A percentile compares a stretch with the other conserved stretches of the same genome.
These are phyloP conservation scores for Pseudogymnoascus sp. DNA, from an alignment of 2,329 filamentous ascomycete species.

Conservation along the genomic window DNA sequence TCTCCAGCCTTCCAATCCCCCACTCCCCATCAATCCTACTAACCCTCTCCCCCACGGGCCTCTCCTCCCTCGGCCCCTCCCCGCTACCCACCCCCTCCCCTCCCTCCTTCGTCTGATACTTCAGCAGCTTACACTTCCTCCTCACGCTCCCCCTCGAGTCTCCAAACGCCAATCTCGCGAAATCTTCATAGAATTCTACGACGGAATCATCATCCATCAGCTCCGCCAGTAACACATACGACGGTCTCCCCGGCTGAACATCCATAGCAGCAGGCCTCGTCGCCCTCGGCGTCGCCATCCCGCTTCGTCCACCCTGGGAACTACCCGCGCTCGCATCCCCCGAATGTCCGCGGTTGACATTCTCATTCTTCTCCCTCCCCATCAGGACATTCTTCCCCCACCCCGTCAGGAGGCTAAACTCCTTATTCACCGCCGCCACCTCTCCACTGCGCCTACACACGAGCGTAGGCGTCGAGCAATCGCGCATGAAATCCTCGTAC, in stretches of 20 bases:
- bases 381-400: constrained; percentile 88
- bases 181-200: constrained; percentile 93
- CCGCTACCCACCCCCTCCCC: constrained; percentile 16
- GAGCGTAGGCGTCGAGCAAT: constrained; percentile 82
- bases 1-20: constrained; percentile 74
- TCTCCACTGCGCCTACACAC: constrained; percentile 90
- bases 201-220: constrained; percentile 89
- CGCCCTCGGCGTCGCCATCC: constrained; percentile 44
- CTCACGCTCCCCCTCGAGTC: constrained; percentile 81
- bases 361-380: constrained; percentile 79
- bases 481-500: constrained; percentile 86
- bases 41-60: constrained; percentile 34
- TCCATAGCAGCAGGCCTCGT: constrained; percentile 38
- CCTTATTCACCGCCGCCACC: constrained; percentile 90
- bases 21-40: constrained; percentile 63
- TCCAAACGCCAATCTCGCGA: constrained; percentile 84
- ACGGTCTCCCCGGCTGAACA: constrained; percentile 43
- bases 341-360: constrained; percentile 60
- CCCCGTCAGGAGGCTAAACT: constrained; percentile 90
- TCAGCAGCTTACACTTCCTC: constrained; percentile 76
- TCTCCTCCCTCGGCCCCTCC: constrained; percentile 16
- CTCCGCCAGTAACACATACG: constrained; percentile 86
- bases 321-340: constrained; percentile 31
- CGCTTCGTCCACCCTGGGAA: constrained; percentile 32
- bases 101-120: constrained; percentile 72